phyloP scores from a whole-genome alignment of 441 rosid species.

The Aleurites moluccanus region DNA sequence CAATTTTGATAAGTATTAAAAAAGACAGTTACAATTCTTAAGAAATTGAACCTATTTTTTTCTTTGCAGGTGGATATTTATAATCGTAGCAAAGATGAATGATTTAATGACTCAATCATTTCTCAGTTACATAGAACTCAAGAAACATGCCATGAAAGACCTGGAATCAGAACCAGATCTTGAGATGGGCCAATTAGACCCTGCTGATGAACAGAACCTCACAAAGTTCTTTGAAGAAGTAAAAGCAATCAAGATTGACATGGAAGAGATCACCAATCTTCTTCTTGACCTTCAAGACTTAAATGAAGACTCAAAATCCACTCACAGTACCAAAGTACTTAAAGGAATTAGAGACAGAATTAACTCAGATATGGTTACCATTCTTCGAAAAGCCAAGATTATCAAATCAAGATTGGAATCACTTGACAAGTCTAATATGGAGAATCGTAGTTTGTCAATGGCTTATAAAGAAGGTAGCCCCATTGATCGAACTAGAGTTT shows the following conservation, averaged over 20 bases:
- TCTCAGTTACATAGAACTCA: slow-evolving; percentile 33
- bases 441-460: slow-evolving; percentile 20
- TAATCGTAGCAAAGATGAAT: slow-evolving; percentile 27
- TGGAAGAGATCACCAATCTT: slow-evolving; percentile 42
- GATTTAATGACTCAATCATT: slow-evolving; percentile 35
- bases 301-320: slow-evolving; percentile 39
- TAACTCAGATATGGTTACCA: slow-evolving; percentile 35
- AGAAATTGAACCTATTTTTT: not conserved
- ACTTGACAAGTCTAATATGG: slow-evolving; percentile 35
- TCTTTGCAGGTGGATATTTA: slow-evolving; percentile 15
- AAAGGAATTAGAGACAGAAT: slow-evolving; percentile 38
- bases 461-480: slow-evolving; percentile 35
- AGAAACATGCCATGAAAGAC: slow-evolving; percentile 29
- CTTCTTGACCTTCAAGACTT: slow-evolving; percentile 34
- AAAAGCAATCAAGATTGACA: slow-evolving; percentile 23
- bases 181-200: slow-evolving; percentile 34
- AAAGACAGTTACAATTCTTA: not conserved
- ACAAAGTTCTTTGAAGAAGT: slow-evolving; percentile 32
- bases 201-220: slow-evolving; percentile 28
- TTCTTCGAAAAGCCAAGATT: slow-evolving; percentile 39
- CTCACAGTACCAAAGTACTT: slow-evolving; percentile 34
- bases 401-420: slow-evolving; percentile 37
- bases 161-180: slow-evolving; percentile 29
- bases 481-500: slow-evolving; percentile 36
- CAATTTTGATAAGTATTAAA: not conserved